Evolutionary conservation across 2,329 filamentous ascomycete species (phyloP).

Genomic region (Cadophora malorum): DNA sequence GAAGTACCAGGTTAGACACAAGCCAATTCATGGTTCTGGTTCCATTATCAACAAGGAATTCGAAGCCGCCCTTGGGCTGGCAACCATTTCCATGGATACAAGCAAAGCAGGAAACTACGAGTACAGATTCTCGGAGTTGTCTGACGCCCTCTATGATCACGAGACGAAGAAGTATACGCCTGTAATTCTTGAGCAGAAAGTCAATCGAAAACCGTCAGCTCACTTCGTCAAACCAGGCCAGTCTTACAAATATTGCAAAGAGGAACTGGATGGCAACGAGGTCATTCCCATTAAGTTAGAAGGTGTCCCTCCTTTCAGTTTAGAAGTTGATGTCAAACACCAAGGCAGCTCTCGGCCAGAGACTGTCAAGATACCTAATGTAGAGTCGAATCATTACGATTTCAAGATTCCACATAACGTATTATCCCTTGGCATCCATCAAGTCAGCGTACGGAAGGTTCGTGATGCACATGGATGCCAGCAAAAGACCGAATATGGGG

Average conservation of each 20-base stretch:
- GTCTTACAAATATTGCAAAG: slow-evolving; percentile 93
- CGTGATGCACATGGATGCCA: slow-evolving; percentile 88
- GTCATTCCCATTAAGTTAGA: slow-evolving; percentile 85
- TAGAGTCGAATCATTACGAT: slow-evolving; percentile 75
- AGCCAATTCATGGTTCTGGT: slow-evolving; percentile 68
- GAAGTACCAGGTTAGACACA: slow-evolving; percentile 80
- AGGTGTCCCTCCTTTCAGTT: slow-evolving; percentile 83
- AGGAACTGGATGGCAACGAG: slow-evolving; percentile 82
- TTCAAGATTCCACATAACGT: slow-evolving; percentile 85
- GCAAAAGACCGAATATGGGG: slow-evolving; percentile 72
- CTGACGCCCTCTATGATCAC: slow-evolving; percentile 85
- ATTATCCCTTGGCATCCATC: slow-evolving; percentile 87
- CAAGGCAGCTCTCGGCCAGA: slow-evolving; percentile 82
- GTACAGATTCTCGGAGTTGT: slow-evolving; percentile 83
- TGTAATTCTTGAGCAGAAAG: slow-evolving; percentile 78
- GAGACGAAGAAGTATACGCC: slow-evolving; percentile 69
- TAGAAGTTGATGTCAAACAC: slow-evolving; percentile 94
- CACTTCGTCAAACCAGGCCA: slow-evolving; percentile 85
- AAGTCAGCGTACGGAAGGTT: slow-evolving; percentile 87
- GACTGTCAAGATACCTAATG: slow-evolving; percentile 80
- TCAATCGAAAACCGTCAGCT: slow-evolving; percentile 83
- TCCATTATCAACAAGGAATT: slow-evolving; percentile 73
- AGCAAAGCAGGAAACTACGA: slow-evolving; percentile 80
- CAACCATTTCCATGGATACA: slow-evolving; percentile 86
- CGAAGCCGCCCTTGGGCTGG: slow-evolving; percentile 76